Base-by-base conservation (phyloP, 2,329 filamentous ascomycete species). In the Trichoderma oligosporum region DNA sequence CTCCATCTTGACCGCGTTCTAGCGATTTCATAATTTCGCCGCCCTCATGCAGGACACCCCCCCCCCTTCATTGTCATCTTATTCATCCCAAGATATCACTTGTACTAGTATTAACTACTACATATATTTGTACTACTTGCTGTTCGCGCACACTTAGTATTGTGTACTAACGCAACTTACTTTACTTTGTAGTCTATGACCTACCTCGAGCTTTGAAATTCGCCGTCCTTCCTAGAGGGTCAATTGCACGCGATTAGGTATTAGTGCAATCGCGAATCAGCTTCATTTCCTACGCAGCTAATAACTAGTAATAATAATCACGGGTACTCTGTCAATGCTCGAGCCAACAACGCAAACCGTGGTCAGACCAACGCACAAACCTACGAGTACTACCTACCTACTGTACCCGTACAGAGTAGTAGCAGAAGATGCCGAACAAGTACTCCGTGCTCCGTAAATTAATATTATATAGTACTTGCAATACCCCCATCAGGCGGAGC, bases 51-150 rank as follows among this genome's bases (percentile, higher is more conserved):
- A 54, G 51, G 39, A 54, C 51, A 35, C 38, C 48, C 49, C 39
- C n/a, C n/a, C n/a, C n/a, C n/a, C n/a, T n/a, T n/a, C 49, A 53
- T 44, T 42, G 49, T 53, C 38, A 53, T 53, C 38, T 53, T 53
- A 44, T 53, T 44, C 49, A 53, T 41, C 27, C 38, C 49, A 38
- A 22, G 35, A 29, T 29, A 16, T n/a, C 35, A 24, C 16, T 16
- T 20, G 38, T 41, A 20, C 38, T 20, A 20, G 22, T n/a, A 31
- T 14, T 25, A 36, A n/a, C 35, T 31, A 25, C 12, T 39, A n/a
- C 35, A 24, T 35, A 35, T 51, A 27, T 27, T 29, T 29, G 35
- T 14, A 22, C 39, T 14, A 16, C 31, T n/a, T n/a, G n/a, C n/a
- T n/a, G n/a, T n/a, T n/a, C n/a, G n/a, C n/a, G n/a, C n/a, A n/a